phyloP scores from a whole-genome alignment of 768 basidiomycete genomes.

The Russula olivacea region DNA sequence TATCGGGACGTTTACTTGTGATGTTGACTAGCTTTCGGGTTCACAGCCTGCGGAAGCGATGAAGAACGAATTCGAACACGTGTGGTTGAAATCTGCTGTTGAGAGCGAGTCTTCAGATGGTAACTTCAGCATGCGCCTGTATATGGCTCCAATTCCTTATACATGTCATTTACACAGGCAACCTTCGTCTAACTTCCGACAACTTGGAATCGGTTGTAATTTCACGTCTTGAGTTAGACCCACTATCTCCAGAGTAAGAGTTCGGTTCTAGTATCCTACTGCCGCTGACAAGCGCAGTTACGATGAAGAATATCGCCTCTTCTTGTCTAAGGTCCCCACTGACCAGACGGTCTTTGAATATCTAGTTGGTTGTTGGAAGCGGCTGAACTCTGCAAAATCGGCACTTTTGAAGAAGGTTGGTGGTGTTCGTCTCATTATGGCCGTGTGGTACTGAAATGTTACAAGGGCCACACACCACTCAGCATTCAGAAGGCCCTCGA shows the following conservation, averaged over 20 bases:
- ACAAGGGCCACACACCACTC: constrained; percentile 53
- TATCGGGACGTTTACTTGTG: neutral
- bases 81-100: constrained; percentile 23
- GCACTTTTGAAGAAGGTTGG: constrained; percentile 59
- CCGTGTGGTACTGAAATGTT: neutral
- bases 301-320: constrained; percentile 67
- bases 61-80: constrained; percentile 17
- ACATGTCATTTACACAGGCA: neutral
- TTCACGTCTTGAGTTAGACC: constrained; percentile 23
- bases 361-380: constrained; percentile 87
- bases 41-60: constrained; percentile 24
- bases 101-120: constrained; percentile 16
- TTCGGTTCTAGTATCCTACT: constrained; percentile 15
- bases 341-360: constrained; percentile 85
- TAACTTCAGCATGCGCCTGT: neutral
- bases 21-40: constrained; percentile 4
- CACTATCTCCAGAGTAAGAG: constrained; percentile 16
- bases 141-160: neutral
- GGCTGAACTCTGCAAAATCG: constrained; percentile 53
- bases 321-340: constrained; percentile 69
- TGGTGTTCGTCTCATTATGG: neutral
- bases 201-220: constrained; percentile 24
- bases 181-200: constrained; percentile 17
- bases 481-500: constrained; percentile 56
- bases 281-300: constrained; percentile 39